Evolutionary conservation across 768 basidiomycete species (phyloP).

Genomic region (Rhizopogon vesiculosus): DNA sequence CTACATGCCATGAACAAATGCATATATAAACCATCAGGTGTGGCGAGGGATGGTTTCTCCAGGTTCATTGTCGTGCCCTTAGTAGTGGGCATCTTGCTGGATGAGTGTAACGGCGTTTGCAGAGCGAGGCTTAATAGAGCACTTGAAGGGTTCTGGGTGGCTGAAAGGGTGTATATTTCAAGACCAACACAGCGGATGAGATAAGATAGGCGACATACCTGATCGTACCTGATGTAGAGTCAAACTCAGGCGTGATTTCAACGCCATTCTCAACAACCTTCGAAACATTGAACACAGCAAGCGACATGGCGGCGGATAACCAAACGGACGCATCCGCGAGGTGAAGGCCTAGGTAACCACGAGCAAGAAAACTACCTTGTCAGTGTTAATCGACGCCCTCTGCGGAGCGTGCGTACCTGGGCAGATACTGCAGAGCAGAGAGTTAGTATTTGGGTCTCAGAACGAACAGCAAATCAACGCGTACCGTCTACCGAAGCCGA

Average conservation of each 20-base stretch:
- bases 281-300: conserved; percentile 45
- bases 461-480: conserved; percentile 10
- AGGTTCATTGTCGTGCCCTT: not conserved
- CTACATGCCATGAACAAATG: not conserved
- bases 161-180: conserved; percentile 20
- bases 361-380: conserved; percentile 13
- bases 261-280: conserved; percentile 41
- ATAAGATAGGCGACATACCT: conserved; percentile 33
- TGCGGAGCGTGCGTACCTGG: conserved; percentile 15
- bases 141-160: conserved; percentile 61
- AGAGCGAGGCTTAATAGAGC: conserved; percentile 56
- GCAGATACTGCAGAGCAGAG: conserved; percentile 16
- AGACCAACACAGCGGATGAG: not conserved
- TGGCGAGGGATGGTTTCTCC: not conserved
- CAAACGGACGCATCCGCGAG: conserved; percentile 50
- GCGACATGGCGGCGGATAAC: conserved; percentile 36
- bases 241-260: conserved; percentile 48
- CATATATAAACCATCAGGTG: too few species aligned
- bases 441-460: conserved; percentile 3
- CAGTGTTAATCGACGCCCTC: not conserved
- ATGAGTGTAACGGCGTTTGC: conserved; percentile 51
- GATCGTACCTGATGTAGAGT: conserved; percentile 57
- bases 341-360: conserved; percentile 35
- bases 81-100: conserved; percentile 35
- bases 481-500: conserved; percentile 68